Evolutionary conservation across 1,139 yeast genomes (phyloP).

Genomic region (Ashbya aceris): DNA sequence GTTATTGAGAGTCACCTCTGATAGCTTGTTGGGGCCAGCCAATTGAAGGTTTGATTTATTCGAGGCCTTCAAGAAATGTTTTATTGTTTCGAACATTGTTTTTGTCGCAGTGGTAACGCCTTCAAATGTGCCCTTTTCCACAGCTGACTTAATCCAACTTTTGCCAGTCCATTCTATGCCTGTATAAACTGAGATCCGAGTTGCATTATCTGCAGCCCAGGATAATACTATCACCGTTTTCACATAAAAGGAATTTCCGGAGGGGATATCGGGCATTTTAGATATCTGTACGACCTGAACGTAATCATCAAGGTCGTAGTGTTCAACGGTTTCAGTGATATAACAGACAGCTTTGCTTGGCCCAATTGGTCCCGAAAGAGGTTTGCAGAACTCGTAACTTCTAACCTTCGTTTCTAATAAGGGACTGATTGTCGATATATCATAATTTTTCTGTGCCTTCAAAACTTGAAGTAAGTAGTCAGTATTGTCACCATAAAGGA

Average conservation of each 20-base stretch:
- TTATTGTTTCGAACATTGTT: constrained; percentile 37
- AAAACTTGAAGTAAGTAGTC: constrained; percentile 42
- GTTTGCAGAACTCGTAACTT: constrained; percentile 64
- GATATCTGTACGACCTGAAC: constrained; percentile 61
- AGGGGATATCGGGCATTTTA: constrained; percentile 89
- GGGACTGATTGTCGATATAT: constrained; percentile 49
- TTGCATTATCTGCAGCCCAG: constrained; percentile 70
- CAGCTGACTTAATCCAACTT: constrained; percentile 41
- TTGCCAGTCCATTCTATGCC: constrained; percentile 71
- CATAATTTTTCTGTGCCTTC: constrained; percentile 62
- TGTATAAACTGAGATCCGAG: constrained; percentile 57
- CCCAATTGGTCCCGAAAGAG: constrained; percentile 75
- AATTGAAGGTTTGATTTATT: constrained; percentile 14
- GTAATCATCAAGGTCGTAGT: constrained; percentile 47
- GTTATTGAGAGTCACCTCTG: constrained; percentile 13
- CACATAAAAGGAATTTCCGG: constrained; percentile 73
- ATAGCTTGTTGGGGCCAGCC: constrained; percentile 12
- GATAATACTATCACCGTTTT: constrained; percentile 47
- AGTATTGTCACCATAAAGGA: constrained; percentile 68
- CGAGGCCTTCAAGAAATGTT: constrained; percentile 22
- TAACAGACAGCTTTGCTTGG: constrained; percentile 86
- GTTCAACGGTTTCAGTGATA: constrained; percentile 59
- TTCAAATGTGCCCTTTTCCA: constrained; percentile 55
- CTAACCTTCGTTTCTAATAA: constrained; percentile 39
- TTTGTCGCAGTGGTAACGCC: constrained; percentile 54